These are phyloP conservation scores for Clathrospora elynae DNA, from an alignment of 2,329 filamentous ascomycete species.

Conservation along the genomic window DNA sequence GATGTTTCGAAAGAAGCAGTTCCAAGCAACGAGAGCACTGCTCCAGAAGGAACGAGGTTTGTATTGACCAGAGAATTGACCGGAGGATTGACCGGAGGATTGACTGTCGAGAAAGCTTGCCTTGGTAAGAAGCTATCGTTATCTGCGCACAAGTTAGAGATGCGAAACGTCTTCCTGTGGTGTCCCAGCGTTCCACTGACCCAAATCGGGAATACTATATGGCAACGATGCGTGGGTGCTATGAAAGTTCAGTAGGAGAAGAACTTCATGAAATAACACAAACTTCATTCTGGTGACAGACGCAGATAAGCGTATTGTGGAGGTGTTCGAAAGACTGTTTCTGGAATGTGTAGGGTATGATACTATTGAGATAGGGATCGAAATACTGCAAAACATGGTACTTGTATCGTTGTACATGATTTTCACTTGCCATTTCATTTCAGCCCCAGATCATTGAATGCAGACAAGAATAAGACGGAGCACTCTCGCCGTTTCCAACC, in stretches of 20 bases:
- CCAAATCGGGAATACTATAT: neutral
- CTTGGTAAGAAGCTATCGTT: neutral
- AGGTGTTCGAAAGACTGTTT: too few species aligned
- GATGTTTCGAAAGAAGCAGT: neutral
- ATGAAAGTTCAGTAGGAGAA: neutral
- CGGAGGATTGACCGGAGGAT: neutral
- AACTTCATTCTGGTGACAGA: too few species aligned
- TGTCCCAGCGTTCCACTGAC: neutral
- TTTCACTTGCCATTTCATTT: too few species aligned
- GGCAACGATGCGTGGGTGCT: constrained; percentile 1
- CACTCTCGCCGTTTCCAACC: neutral
- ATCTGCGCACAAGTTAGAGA: neutral
- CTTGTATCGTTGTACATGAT: too few species aligned
- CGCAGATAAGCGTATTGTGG: neutral
- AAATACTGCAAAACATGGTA: too few species aligned
- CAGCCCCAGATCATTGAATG: too few species aligned
- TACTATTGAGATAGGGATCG: too few species aligned
- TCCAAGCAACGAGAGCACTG: neutral
- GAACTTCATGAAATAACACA: neutral
- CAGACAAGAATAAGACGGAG: neutral
- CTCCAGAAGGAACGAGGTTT: neutral
- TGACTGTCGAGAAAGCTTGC: neutral
- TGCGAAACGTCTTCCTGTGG: neutral
- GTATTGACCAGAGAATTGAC: too few species aligned
- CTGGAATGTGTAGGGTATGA: too few species aligned